Percentiles rank a stretch among this genome's conserved stretches.
Evolutionary conservation across 805 yeast genomes (phyloP).

Genomic region (Sugiyamaella lignohabitans): DNA sequence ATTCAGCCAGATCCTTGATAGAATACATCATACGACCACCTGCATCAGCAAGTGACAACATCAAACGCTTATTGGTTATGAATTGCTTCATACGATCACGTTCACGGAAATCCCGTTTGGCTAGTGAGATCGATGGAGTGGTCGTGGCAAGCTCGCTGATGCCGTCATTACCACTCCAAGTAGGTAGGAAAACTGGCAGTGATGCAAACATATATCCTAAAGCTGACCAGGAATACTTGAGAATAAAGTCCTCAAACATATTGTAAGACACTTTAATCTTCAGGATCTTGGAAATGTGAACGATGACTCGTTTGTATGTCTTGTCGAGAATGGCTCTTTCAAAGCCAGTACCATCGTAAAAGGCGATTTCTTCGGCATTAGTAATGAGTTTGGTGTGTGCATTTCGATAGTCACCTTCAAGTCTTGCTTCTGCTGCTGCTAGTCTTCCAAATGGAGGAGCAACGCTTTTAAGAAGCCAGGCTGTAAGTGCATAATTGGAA

Average conservation of each 20-base stretch:
- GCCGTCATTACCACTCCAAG: constrained; percentile 33
- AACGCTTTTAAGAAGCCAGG: constrained; percentile 58
- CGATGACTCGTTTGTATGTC: constrained; percentile 51
- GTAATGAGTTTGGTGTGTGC: constrained; percentile 78
- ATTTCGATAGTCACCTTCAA: constrained; percentile 86
- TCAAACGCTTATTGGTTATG: constrained; percentile 81
- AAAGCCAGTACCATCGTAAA: constrained; percentile 79
- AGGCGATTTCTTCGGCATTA: constrained; percentile 90
- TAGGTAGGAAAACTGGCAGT: constrained; percentile 71
- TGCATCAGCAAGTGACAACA: constrained; percentile 90
- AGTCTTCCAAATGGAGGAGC: constrained; percentile 84
- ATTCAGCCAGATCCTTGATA: constrained; percentile 82
- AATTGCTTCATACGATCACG: constrained; percentile 69
- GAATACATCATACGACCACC: constrained; percentile 93
- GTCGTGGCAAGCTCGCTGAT: constrained; percentile 13
- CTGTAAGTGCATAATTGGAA: constrained; percentile 73
- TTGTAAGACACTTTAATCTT: constrained; percentile 60
- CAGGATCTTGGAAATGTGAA: constrained; percentile 49
- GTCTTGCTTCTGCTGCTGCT: constrained; percentile 62
- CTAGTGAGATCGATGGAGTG: constrained; percentile 9
- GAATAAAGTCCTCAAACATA: constrained; percentile 73
- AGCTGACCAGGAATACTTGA: constrained; percentile 92
- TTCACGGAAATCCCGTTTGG: constrained; percentile 23
- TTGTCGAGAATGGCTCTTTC: constrained; percentile 62
- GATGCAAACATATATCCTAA: constrained; percentile 90